Evolutionary conservation across 192 early-diverging fungal species (phyloP).

Genomic region (Podila minutissima): DNA sequence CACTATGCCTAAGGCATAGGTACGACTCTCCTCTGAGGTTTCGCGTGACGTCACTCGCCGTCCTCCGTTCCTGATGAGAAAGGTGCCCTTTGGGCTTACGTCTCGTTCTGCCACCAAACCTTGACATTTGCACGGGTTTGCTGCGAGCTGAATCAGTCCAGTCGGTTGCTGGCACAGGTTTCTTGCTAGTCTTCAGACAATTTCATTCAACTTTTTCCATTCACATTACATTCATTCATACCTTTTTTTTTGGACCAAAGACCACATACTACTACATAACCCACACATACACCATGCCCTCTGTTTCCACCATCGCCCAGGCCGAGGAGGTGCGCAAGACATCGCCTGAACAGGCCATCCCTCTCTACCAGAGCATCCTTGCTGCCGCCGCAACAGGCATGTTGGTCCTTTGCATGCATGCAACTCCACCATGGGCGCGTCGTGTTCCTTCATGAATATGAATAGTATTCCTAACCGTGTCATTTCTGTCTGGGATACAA

Average conservation of each 20-base stretch:
- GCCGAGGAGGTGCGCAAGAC: conserved; percentile 69
- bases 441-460: background rate
- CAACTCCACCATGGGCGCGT: background rate
- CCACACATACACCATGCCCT: conserved; percentile 30
- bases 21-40: too few relatives aligned
- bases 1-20: too few relatives aligned
- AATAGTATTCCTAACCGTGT: background rate
- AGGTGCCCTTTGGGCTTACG: too few relatives aligned
- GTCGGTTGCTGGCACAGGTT: too few relatives aligned
- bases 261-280: background rate
- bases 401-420: background rate
- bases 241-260: background rate
- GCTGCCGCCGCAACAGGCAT: conserved; percentile 39
- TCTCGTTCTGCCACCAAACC: too few relatives aligned
- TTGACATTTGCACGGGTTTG: too few relatives aligned
- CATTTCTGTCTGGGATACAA: background rate
- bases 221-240: background rate
- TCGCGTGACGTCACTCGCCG: too few relatives aligned
- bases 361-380: conserved; percentile 70
- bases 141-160: too few relatives aligned
- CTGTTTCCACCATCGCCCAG: conserved; percentile 52
- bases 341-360: conserved; percentile 70
- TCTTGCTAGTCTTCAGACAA: too few relatives aligned
- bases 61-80: too few relatives aligned
- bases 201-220: background rate